phyloP scores from a whole-genome alignment of 371 early-diverging fungal genomes.

The Lichtheimia ornata region DNA sequence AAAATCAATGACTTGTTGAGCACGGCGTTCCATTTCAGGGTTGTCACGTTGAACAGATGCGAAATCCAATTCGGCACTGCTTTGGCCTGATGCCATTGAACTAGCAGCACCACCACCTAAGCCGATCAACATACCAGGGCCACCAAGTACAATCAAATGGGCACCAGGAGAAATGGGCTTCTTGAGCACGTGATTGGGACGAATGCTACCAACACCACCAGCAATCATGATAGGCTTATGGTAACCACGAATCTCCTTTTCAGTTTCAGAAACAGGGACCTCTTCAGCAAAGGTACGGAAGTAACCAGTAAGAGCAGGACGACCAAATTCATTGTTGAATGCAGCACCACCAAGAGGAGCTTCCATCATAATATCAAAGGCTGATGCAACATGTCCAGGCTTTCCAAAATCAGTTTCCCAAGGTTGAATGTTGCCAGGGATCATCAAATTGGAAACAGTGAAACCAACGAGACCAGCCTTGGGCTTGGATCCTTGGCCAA shows the following conservation, averaged over 20 bases:
- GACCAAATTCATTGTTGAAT: conserved; percentile 98
- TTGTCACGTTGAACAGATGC: conserved; percentile 98
- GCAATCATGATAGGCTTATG: conserved; percentile 99
- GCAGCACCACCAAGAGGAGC: conserved; percentile 96
- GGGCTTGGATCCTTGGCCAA: conserved; percentile 93
- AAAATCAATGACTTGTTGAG: conserved; percentile 94
- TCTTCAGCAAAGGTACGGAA: conserved; percentile 93
- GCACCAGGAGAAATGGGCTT: conserved; percentile 80
- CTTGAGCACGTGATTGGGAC: conserved; percentile 86
- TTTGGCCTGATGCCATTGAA: conserved; percentile 89
- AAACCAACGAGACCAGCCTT: conserved; percentile 95
- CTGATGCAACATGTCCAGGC: conserved; percentile 88
- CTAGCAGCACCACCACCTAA: conserved; percentile 98
- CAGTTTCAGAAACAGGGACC: conserved; percentile 54
- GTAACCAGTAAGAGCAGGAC: conserved; percentile 93
- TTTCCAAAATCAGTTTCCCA: conserved; percentile 91
- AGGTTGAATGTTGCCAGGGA: conserved; percentile 87
- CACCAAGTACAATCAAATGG: conserved; percentile 89
- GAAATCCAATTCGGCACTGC: conserved; percentile 90
- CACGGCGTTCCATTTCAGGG: conserved; percentile 96
- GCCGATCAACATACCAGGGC: conserved; percentile 97
- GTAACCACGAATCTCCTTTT: conserved; percentile 82
- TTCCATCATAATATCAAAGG: conserved; percentile 95
- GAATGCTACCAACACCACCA: conserved; percentile 93
- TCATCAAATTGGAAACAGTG: conserved; percentile 88